Conservation (phyloP, 2,329 filamentous ascomycete genomes). For the Pyrenochaeta sp. region DNA sequence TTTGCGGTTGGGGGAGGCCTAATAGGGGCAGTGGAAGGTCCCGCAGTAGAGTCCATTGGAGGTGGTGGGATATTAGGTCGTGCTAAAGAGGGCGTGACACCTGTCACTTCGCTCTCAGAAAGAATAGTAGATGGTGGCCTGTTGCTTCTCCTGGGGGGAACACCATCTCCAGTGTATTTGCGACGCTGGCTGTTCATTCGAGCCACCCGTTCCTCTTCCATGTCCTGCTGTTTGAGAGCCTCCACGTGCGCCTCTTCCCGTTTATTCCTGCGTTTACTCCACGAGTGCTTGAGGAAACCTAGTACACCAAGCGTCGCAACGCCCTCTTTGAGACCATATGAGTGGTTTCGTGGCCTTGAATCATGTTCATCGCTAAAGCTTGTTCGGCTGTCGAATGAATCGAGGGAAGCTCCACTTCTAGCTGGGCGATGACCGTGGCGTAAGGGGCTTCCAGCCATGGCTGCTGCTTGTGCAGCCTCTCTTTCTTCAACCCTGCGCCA, state of each 20-base stretch:
- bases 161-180: conserved; percentile 74
- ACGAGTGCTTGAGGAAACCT: conserved; percentile 54
- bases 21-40: conserved; percentile 41
- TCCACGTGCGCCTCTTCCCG: conserved; percentile 69
- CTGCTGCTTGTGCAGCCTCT: conserved; percentile 48
- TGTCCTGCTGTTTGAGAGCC: conserved; percentile 59
- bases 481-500: conserved; percentile 51
- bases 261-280: conserved; percentile 62
- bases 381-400: conserved; percentile 53
- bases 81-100: conserved; percentile 55
- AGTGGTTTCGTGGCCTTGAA: conserved; percentile 29
- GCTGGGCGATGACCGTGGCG: conserved; percentile 39
- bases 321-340: conserved; percentile 54
- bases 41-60: conserved; percentile 36
- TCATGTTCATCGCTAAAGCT: conserved; percentile 45
- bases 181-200: conserved; percentile 64
- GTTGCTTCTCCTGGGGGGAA: conserved; percentile 37
- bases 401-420: conserved; percentile 49
- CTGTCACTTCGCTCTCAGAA: conserved; percentile 53
- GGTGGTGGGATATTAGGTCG: conserved; percentile 45
- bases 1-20: conserved; percentile 46
- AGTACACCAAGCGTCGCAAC: conserved; percentile 57
- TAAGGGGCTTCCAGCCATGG: conserved; percentile 58
- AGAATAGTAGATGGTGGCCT: conserved; percentile 51
- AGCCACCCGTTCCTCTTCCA: conserved; percentile 62